Evolutionary conservation across 2,329 filamentous ascomycete species (phyloP).

Genomic region (Lachnellula subtilissima): DNA sequence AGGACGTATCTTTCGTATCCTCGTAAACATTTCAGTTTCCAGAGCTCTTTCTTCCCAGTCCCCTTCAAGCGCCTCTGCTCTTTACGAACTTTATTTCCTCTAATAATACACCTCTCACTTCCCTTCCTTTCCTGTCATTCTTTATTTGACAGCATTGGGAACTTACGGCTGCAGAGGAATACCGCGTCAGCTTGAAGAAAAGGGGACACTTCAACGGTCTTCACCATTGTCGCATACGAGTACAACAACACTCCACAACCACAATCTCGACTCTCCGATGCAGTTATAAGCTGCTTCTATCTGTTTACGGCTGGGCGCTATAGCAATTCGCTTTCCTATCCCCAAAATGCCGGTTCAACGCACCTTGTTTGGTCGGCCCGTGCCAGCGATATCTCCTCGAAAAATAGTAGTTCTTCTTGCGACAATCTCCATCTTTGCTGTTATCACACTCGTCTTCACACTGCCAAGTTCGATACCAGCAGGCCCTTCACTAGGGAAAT

Average conservation of each 20-base stretch:
- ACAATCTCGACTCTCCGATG: background rate
- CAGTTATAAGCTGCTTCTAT: background rate
- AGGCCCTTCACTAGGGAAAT: slow-evolving; percentile 45
- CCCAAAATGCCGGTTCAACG: slow-evolving; percentile 43
- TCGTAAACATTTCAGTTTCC: too few relatives aligned
- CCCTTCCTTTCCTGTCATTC: too few relatives aligned
- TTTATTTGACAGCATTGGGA: too few relatives aligned
- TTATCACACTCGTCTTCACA: slow-evolving; percentile 49
- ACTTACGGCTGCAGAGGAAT: too few relatives aligned
- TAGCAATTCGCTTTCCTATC: background rate
- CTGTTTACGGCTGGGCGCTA: background rate
- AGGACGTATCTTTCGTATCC: too few relatives aligned
- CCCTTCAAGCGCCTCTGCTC: too few relatives aligned
- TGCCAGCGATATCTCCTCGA: slow-evolving; percentile 48
- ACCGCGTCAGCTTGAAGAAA: background rate
- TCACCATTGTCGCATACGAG: background rate
- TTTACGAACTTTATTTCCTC: too few relatives aligned
- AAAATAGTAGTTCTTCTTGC: slow-evolving; percentile 49
- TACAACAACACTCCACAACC: background rate
- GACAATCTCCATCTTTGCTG: slow-evolving; percentile 47
- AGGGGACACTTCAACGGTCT: background rate
- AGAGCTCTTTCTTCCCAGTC: too few relatives aligned
- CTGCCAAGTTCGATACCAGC: slow-evolving; percentile 46
- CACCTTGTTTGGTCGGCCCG: slow-evolving; percentile 43
- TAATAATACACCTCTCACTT: too few relatives aligned